Evolutionary conservation across 2,329 filamentous ascomycete genomes (phyloP).

Genomic region (Xylariomycetidae sp.): DNA sequence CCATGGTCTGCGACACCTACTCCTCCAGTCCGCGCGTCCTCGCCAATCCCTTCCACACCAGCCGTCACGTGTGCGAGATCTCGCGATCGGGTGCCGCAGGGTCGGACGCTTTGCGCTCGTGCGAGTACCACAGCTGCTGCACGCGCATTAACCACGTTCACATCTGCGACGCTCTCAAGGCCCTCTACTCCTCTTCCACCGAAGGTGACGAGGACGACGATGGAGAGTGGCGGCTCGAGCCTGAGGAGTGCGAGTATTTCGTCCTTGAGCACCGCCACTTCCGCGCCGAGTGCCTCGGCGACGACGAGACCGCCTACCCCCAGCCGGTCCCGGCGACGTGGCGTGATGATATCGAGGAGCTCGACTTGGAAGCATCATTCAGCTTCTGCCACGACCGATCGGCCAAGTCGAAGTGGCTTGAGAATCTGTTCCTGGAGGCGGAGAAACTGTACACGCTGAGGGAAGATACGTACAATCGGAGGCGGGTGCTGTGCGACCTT

Average conservation of each 20-base stretch:
- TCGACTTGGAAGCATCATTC: no score
- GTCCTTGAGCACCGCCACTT: slow-evolving; percentile 16
- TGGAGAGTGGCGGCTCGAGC: slow-evolving; percentile 2
- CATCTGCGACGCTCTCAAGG: slow-evolving; percentile 7
- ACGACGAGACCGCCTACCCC: not conserved
- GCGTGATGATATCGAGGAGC: no score
- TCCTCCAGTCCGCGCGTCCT: slow-evolving; percentile 3
- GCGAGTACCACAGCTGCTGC: slow-evolving; percentile 23
- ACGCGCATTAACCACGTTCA: not conserved
- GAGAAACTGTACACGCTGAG: no score
- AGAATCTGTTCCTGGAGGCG: no score
- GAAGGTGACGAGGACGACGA: not conserved
- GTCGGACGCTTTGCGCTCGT: slow-evolving; percentile 3
- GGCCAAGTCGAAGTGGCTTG: no score
- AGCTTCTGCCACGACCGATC: no score
- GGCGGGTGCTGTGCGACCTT: no score
- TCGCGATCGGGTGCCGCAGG: not conserved
- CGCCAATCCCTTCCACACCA: slow-evolving; percentile 16
- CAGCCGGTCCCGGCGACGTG: slow-evolving; percentile 9
- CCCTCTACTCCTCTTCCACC: not conserved
- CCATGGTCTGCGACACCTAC: slow-evolving; percentile 14
- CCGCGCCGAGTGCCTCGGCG: slow-evolving; percentile 14
- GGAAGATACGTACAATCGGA: no score
- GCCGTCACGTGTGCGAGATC: slow-evolving; percentile 19
- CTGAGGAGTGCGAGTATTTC: slow-evolving; percentile 16